Base-by-base conservation (phyloP, 176 grass and related monocot species). In the Tillandsia fasciculata region DNA sequence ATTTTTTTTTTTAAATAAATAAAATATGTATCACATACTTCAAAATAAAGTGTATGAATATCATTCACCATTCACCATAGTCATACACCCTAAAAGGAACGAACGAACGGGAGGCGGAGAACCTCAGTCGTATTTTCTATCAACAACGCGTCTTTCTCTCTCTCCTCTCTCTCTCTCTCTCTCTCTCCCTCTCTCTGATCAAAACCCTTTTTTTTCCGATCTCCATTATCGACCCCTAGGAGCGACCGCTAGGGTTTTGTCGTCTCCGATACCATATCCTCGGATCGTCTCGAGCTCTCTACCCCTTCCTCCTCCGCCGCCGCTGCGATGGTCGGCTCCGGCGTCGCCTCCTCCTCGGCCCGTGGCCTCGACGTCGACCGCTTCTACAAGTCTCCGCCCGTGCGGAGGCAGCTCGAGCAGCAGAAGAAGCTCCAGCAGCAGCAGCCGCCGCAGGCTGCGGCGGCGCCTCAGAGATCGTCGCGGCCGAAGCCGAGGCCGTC, bases 141-240 rank as follows among this genome's bases (percentile, higher is more conserved):
- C 12, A 15, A 57, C 17, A n/a, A 50, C 78, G 49, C 61, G 49
- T 49, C n/a, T 64, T 66, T 52, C 56, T 75, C 70, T 10, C 73
- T 47, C 69, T 51, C 18, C 49, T n/a, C 51, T 52, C 67, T 9
- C 28, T 69, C 64, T 75, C 28, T 69, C 64, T 75, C 69, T 51
- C 18, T 26, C 51, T 52, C 67, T 9, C 28, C 65, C 64, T 67
- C 66, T 63, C 29, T 12, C 67, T 63, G 64, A 51, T 63, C 83
- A 89, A 95, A 95, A 85, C 87, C 87, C 84, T 90, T 87, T 85
- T 75, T 81, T 80, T 88, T 83, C 56, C 17, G 57, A 58, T 66
- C 67, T 63, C 64, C 63, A 53, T 73, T 53, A 52, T 56, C 63
- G 49, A 65, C 29, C 76, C 70, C 57, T 9, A 8, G 22, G 15